A percentile compares a stretch with the other conserved stretches of the same genome.
Conservation (phyloP, 768 basidiomycete genomes). For the Dendrothele bispora region DNA sequence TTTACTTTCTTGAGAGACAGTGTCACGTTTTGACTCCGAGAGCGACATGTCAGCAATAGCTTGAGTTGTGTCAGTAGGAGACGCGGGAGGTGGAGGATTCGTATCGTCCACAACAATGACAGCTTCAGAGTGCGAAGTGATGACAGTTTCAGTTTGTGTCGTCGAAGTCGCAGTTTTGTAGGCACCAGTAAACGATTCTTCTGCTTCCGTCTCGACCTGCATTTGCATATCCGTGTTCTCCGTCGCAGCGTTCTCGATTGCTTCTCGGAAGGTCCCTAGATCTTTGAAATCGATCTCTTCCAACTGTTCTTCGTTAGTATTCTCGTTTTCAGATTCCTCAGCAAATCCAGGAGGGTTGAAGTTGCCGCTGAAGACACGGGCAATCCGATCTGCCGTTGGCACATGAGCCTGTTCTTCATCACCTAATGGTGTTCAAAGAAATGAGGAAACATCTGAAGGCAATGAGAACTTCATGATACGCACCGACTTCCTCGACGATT, state of each 20-base stretch:
- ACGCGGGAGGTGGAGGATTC: conserved; percentile 9
- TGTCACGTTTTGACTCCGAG: too few species aligned
- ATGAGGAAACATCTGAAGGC: conserved; percentile 3
- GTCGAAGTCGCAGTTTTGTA: not conserved
- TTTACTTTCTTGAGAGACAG: too few species aligned
- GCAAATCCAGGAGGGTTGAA: conserved; percentile 21
- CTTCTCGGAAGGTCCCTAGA: conserved; percentile 43
- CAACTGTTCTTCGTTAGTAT: conserved; percentile 34
- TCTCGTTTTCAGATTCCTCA: conserved; percentile 29
- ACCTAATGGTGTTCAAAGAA: conserved; percentile 26
- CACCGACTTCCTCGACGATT: conserved; percentile 50
- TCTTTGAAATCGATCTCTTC: conserved; percentile 72
- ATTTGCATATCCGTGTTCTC: not conserved
- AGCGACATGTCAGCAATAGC: not conserved
- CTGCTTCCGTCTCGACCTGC: too few species aligned
- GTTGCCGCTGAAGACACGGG: conserved; percentile 56
- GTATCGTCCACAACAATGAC: not conserved
- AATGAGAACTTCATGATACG: conserved; percentile 22
- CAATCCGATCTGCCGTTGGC: conserved; percentile 71
- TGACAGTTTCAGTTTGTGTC: too few species aligned
- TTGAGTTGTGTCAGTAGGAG: conserved; percentile 26
- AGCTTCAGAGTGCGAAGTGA: too few species aligned
- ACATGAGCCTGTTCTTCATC: conserved; percentile 53
- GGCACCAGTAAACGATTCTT: conserved; percentile 12
- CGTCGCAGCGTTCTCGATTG: conserved; percentile 31